Conservation (phyloP, 1,284 basidiomycete species). For the Inonotus hispidus region DNA sequence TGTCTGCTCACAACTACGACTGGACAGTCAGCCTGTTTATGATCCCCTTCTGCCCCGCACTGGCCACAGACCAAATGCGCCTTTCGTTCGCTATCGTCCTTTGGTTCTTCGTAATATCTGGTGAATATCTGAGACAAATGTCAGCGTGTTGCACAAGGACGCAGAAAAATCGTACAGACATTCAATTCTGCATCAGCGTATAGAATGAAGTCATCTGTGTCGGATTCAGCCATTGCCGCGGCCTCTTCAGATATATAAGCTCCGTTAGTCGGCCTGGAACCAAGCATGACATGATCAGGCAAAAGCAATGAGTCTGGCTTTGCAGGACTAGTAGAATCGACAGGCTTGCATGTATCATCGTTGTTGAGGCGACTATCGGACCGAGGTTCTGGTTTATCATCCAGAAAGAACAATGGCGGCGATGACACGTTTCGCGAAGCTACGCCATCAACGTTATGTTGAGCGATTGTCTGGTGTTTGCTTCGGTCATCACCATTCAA, state of each 20-base stretch:
- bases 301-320: conserved; percentile 1
- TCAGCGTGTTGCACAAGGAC: neutral
- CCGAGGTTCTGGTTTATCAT: conserved; percentile 5
- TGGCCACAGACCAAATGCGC: conserved; percentile 15
- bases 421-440: neutral
- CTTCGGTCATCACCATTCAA: neutral
- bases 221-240: conserved; percentile 5
- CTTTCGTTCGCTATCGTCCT: conserved; percentile 5
- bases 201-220: conserved; percentile 18
- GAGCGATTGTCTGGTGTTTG: neutral
- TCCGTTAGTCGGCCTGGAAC: neutral
- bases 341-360: neutral
- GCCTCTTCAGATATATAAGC: neutral
- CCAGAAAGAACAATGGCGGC: conserved; percentile 8
- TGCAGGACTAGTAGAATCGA: neutral
- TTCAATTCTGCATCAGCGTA: conserved; percentile 13
- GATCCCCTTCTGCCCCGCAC: conserved; percentile 18
- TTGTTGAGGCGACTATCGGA: neutral
- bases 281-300: conserved; percentile 14
- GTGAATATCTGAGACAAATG: neutral
- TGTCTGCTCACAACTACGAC: conserved; percentile 15
- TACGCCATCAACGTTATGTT: neutral
- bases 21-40: conserved; percentile 16
- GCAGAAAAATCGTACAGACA: neutral
- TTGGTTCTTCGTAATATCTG: conserved; percentile 16